Base-by-base conservation (phyloP, 306 rosid genomes). In the Quercus engelmannii region DNA sequence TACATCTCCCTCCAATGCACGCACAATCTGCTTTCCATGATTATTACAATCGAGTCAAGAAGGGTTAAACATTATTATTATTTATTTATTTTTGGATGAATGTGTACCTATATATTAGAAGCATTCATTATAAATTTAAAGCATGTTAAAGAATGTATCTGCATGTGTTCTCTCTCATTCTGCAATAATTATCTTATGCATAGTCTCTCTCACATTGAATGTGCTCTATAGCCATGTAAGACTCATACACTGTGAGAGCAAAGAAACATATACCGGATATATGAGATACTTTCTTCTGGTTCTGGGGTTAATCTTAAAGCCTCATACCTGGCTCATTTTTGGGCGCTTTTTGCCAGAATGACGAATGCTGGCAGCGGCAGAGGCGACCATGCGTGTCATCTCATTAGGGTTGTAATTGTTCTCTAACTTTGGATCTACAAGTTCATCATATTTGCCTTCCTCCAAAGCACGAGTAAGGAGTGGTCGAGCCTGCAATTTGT, bases 281-380 rank as follows among this genome's bases (percentile, higher is more conserved):
- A 49, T 12, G 15, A 11, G 52, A 49, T 49, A 13, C 17, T 0
- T 49, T 3, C 17, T 49, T 13, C 1, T 12, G 0, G 17, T 49
- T 12, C 4, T 12, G 17, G 54, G 5, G 17, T 49, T 3, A 43
- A 7, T 1, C 9, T 9, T 30, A 31, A 5, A 23, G 12, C 8
- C 51, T 4, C 73, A 26, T 79, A 92, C 98, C 89, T 92, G 98
- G 70, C 97, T 94, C 99, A 94, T 94, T 79, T 80, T 92, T 1
- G 97, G 87, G 71, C 98, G 98, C 67, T 85, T 90, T 80, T 74
- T 88, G 5, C 89, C 87, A 14, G 98, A 94, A 74, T 94, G 98
- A 3, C 97, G 97, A 68, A 94, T 92, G 88, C 94, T 86, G 5
- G 93, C 91, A 9, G 97, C 91, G 9, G 97, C 98, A 3, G 92